phyloP scores from a whole-genome alignment of 345 rosid genomes.

The Pseudoturritis turrita region DNA sequence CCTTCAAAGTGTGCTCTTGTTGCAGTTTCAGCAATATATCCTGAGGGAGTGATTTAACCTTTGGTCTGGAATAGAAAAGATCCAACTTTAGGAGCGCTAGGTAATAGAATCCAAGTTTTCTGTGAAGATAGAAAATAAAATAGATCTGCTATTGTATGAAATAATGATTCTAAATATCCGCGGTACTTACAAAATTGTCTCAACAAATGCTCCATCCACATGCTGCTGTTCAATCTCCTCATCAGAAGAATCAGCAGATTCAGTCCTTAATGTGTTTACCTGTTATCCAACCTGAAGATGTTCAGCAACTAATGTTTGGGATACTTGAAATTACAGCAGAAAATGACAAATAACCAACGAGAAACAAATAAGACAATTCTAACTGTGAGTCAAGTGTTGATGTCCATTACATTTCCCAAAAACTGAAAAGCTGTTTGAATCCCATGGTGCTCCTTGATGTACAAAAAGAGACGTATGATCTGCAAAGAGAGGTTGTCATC shows the following conservation, averaged over 20 bases:
- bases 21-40: slow-evolving; percentile 76
- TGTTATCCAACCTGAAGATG: slow-evolving; percentile 30
- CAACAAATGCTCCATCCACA: slow-evolving; percentile 91
- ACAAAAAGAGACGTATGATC: slow-evolving; percentile 82
- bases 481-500: slow-evolving; percentile 40
- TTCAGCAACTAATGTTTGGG: slow-evolving; percentile 14
- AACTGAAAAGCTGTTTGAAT: slow-evolving; percentile 78
- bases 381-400: slow-evolving; percentile 8
- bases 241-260: slow-evolving; percentile 53
- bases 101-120: slow-evolving; percentile 14
- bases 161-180: slow-evolving; percentile 1
- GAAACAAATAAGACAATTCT: not conserved
- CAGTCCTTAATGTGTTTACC: slow-evolving; percentile 62
- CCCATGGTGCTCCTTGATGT: slow-evolving; percentile 83
- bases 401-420: slow-evolving; percentile 65
- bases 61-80: slow-evolving; percentile 52
- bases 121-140: slow-evolving; percentile 3
- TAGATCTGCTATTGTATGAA: not conserved
- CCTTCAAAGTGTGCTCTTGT: slow-evolving; percentile 60
- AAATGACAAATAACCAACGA: not conserved
- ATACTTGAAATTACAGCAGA: slow-evolving; percentile 5
- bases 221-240: slow-evolving; percentile 75
- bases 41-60: slow-evolving; percentile 77
- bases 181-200: slow-evolving; percentile 68
- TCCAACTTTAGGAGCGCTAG: not conserved